Conservation (phyloP, 2,329 filamentous ascomycete genomes). For the Fusarium tuaranense region DNA sequence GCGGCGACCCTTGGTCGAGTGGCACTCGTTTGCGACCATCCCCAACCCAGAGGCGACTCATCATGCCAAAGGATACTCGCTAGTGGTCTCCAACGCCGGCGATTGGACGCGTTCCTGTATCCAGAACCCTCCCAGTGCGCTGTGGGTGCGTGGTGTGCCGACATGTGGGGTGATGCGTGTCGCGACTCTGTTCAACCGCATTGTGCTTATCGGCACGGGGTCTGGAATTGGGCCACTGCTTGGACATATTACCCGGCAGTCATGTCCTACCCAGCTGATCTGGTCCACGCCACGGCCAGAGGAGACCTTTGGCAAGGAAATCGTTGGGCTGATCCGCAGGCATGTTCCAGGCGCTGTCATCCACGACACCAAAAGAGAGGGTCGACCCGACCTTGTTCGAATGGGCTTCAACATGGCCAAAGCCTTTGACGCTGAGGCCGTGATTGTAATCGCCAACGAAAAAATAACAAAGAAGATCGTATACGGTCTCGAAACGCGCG, state of each 20-base stretch:
- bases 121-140: conserved; percentile 66
- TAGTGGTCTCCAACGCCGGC: conserved; percentile 78
- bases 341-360: conserved; percentile 74
- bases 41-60: conserved; percentile 61
- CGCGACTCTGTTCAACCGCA: conserved; percentile 72
- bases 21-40: conserved; percentile 82
- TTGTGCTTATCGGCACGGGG: conserved; percentile 77
- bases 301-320: conserved; percentile 69
- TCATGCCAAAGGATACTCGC: conserved; percentile 66
- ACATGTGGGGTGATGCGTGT: conserved; percentile 76
- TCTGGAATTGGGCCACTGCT: conserved; percentile 79
- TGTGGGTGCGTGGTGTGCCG: conserved; percentile 78
- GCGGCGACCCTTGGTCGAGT: conserved; percentile 73
- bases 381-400: conserved; percentile 67
- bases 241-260: conserved; percentile 65
- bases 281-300: conserved; percentile 75
- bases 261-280: conserved; percentile 69
- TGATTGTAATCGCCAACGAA: conserved; percentile 80
- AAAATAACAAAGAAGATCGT: conserved; percentile 76
- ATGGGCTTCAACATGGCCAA: conserved; percentile 66
- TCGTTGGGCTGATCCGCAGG: conserved; percentile 66
- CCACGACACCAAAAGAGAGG: conserved; percentile 71
- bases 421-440: conserved; percentile 72
- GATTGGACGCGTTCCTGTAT: conserved; percentile 80
- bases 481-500: conserved; percentile 74